These are phyloP conservation scores for Penicillium sp. DNA, from an alignment of 2,329 filamentous ascomycete genomes.

Conservation along the genomic window DNA sequence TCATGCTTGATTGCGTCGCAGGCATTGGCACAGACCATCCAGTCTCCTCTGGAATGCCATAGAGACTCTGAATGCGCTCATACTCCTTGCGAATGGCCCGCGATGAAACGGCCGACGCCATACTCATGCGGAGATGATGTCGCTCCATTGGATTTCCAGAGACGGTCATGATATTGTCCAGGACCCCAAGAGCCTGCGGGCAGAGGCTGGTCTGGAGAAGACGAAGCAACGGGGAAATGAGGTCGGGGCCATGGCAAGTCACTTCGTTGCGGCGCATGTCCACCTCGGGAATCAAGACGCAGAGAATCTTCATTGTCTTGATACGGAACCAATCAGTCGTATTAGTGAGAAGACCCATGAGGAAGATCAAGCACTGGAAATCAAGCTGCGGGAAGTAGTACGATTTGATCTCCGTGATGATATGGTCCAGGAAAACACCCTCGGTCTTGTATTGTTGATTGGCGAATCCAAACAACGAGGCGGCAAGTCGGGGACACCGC, in stretches of 20 bases:
- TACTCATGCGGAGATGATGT: constrained; percentile 96
- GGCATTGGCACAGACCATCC: constrained; percentile 97
- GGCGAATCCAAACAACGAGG: constrained; percentile 73
- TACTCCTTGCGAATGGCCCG: constrained; percentile 91
- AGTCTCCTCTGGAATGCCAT: constrained; percentile 93
- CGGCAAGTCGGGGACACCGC: constrained; percentile 69
- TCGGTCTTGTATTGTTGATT: constrained; percentile 69
- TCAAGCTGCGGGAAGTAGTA: constrained; percentile 83
- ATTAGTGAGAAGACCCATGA: constrained; percentile 91
- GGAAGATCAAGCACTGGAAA: constrained; percentile 82
- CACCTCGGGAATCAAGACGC: constrained; percentile 82
- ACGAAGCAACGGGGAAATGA: constrained; percentile 89
- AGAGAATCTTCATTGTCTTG: constrained; percentile 89
- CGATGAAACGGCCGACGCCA: constrained; percentile 82
- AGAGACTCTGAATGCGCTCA: constrained; percentile 89
- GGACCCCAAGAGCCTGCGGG: constrained; percentile 85
- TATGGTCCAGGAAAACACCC: constrained; percentile 76
- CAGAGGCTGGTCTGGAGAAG: constrained; percentile 92
- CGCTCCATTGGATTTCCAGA: constrained; percentile 90
- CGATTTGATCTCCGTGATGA: constrained; percentile 74
- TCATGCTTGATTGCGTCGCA: constrained; percentile 84
- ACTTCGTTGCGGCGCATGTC: constrained; percentile 94
- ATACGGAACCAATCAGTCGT: constrained; percentile 86
- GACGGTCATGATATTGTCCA: constrained; percentile 96
- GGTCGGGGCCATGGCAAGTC: constrained; percentile 86